Conservation (phyloP, 139 green algal species). For the Chlamydomonas applanata region DNA sequence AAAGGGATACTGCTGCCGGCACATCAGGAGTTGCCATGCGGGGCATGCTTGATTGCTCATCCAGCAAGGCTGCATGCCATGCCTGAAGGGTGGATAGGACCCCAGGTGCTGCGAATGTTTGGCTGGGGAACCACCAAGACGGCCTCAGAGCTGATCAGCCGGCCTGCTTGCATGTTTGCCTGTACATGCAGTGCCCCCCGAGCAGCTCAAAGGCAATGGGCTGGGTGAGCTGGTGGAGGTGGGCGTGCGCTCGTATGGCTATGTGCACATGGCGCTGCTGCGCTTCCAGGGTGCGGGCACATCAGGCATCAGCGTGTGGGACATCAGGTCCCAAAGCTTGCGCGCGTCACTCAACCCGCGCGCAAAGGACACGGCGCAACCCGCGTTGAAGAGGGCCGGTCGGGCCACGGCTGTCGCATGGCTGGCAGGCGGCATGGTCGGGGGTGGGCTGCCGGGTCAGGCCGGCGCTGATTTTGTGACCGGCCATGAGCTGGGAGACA, state of each 20-base stretch:
- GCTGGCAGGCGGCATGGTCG: background rate
- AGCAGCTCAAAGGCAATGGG: background rate
- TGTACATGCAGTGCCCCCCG: background rate
- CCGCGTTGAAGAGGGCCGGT: background rate
- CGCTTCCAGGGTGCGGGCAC: background rate
- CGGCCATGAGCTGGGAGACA: background rate
- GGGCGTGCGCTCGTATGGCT: background rate
- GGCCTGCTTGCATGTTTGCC: background rate
- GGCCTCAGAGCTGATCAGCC: background rate
- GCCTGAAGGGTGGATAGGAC: too few relatives aligned
- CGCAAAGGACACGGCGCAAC: background rate
- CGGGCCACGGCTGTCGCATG: background rate
- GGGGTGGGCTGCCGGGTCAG: background rate
- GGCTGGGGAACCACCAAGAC: too few relatives aligned
- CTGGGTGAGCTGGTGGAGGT: background rate
- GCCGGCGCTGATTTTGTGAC: background rate
- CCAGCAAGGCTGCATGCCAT: background rate
- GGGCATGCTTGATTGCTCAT: too few relatives aligned
- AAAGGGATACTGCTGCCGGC: background rate
- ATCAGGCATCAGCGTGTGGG: background rate
- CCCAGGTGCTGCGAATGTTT: too few relatives aligned
- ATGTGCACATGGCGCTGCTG: background rate
- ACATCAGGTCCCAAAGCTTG: constrained; percentile 3
- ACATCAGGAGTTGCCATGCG: too few relatives aligned
- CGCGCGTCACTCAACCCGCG: background rate